These are phyloP conservation scores for Boletus subparvulus DNA, from an alignment of 768 basidiomycete genomes.

Conservation along the genomic window DNA sequence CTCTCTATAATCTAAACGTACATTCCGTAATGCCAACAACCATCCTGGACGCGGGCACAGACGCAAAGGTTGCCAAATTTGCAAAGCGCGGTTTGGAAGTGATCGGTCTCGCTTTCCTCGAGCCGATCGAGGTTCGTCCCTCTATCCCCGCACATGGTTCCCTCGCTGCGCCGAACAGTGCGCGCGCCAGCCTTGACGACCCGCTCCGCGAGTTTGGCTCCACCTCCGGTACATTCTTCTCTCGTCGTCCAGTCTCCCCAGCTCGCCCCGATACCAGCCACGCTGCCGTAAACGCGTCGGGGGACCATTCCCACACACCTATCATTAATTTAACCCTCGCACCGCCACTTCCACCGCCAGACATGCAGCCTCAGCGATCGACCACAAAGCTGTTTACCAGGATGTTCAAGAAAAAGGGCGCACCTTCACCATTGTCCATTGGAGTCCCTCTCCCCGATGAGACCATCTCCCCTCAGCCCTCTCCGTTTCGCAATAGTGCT, in stretches of 20 bases:
- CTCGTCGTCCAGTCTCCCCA: constrained; percentile 14
- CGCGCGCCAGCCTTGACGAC: constrained; percentile 33
- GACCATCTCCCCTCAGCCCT: constrained; percentile 16
- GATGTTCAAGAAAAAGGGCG: constrained; percentile 61
- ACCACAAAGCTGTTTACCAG: constrained; percentile 64
- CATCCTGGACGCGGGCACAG: constrained; percentile 85
- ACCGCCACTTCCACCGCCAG: constrained; percentile 14
- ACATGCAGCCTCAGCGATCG: constrained; percentile 37
- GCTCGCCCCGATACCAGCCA: constrained; percentile 4
- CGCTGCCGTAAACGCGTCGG: neutral
- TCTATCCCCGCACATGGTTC: constrained; percentile 11
- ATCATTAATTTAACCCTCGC: constrained; percentile 17
- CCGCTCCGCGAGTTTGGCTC: constrained; percentile 22
- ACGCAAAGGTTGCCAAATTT: constrained; percentile 81
- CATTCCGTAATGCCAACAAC: constrained; percentile 87
- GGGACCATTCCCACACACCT: constrained; percentile 2
- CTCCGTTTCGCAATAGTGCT: constrained; percentile 6
- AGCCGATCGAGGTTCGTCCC: constrained; percentile 74
- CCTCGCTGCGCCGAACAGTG: constrained; percentile 14
- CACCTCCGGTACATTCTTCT: neutral
- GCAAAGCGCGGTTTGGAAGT: constrained; percentile 72
- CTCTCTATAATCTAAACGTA: constrained; percentile 83
- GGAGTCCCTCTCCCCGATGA: constrained; percentile 30
- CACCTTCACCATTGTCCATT: constrained; percentile 18
- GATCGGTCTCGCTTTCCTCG: constrained; percentile 72